A percentile compares a stretch with the other conserved stretches of the same genome.
These are phyloP conservation scores for Comarum palustre DNA, from an alignment of 306 rosid species.

Conservation along the genomic window DNA sequence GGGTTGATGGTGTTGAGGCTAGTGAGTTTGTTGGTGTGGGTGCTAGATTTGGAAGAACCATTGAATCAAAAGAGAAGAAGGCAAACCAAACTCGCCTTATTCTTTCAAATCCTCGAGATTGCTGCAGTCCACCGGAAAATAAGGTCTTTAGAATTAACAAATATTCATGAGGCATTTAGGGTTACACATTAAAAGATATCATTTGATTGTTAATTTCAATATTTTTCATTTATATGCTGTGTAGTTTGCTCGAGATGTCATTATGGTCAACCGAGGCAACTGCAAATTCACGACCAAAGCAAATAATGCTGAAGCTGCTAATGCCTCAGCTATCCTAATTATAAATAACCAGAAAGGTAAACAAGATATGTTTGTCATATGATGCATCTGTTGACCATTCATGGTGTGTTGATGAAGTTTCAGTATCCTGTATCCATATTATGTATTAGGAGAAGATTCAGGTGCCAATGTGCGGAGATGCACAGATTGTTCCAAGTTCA, in stretches of 20 bases:
- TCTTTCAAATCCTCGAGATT: conserved; percentile 76
- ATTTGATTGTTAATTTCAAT: background rate
- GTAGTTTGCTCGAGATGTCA: conserved; percentile 81
- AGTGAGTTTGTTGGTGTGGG: conserved; percentile 87
- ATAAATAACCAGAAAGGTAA: conserved; percentile 78
- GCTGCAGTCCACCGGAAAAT: conserved; percentile 61
- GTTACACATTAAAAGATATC: conserved; percentile 4
- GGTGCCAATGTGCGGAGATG: background rate
- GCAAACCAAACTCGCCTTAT: conserved; percentile 64
- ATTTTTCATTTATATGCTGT: conserved; percentile 23
- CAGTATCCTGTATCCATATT: background rate
- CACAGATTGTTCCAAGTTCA: background rate
- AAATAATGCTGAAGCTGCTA: conserved; percentile 70
- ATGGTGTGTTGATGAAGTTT: background rate
- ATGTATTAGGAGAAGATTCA: background rate
- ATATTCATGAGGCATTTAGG: conserved; percentile 8
- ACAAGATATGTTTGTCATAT: background rate
- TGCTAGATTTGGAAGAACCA: conserved; percentile 85
- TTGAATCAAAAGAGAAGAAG: conserved; percentile 85
- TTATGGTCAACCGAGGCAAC: conserved; percentile 82
- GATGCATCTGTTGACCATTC: background rate
- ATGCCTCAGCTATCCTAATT: conserved; percentile 94
- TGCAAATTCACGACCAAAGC: conserved; percentile 88
- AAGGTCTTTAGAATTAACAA: conserved; percentile 48
- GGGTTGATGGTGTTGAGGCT: conserved; percentile 75